phyloP scores from a whole-genome alignment of 371 early-diverging fungal genomes.

The Dinochytrium kinnereticum region DNA sequence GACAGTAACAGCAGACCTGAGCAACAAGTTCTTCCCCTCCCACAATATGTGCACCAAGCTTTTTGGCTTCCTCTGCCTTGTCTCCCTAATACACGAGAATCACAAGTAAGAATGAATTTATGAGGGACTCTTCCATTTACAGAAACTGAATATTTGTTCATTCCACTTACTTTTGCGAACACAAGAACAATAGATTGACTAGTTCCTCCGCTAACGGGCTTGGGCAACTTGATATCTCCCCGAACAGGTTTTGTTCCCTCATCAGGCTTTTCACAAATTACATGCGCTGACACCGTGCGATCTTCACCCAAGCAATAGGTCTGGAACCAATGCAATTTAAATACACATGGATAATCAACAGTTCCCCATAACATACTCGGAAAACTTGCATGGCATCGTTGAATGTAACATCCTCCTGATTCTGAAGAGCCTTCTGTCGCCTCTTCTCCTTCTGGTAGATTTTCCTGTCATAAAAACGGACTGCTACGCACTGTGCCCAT shows the following conservation, averaged over 20 bases:
- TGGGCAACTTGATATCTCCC: constrained; percentile 44
- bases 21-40: constrained; percentile 89
- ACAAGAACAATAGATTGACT: constrained; percentile 33
- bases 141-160: not conserved
- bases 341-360: not conserved
- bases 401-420: constrained; percentile 47
- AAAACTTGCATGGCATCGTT: constrained; percentile 36
- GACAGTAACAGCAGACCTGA: constrained; percentile 51
- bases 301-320: constrained; percentile 42
- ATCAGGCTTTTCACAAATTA: constrained; percentile 34
- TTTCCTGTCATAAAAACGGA: constrained; percentile 42
- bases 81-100: constrained; percentile 43
- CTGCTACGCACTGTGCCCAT: constrained; percentile 1
- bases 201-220: constrained; percentile 24
- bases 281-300: constrained; percentile 36
- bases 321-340: constrained; percentile 23
- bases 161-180: constrained; percentile 49
- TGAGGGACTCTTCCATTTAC: not conserved
- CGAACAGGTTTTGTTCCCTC: constrained; percentile 39
- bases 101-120: not conserved
- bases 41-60: constrained; percentile 80
- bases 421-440: constrained; percentile 34
- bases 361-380: constrained; percentile 18
- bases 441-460: constrained; percentile 47
- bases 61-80: constrained; percentile 81